Base-by-base conservation (phyloP, 2,329 filamentous ascomycete genomes). In the Golovinomyces cichoracearum region DNA sequence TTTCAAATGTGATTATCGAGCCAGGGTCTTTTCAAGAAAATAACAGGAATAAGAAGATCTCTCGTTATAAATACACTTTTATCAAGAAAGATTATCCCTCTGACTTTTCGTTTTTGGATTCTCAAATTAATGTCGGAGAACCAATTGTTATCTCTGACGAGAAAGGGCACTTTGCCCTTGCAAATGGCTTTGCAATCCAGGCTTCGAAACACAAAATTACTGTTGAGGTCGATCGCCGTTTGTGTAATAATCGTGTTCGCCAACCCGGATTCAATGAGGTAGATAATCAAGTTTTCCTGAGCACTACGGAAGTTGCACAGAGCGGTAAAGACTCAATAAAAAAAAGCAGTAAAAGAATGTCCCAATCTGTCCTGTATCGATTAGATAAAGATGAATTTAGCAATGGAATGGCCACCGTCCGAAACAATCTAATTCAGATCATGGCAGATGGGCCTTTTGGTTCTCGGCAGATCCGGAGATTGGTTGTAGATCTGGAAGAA, bases 311-410 rank as follows among this genome's bases (percentile, higher is more conserved):
- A 54, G 78, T 92, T 23, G 70, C 68, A 12, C 68, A 68, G 4
- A 71, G 76, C 56, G 73, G 70, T 1, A 68, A 66, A 31, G 64
- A 64, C 0, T 64, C 68, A 22, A 66, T 72, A 31, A 65, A 73
- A 50, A 67, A 70, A 4, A 9, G 19, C 6, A 17, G 26, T n/a
- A 23, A 49, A 27, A 1, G 13, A 25, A 63, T 72, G 37, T 67
- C 65, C 25, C 71, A 67, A 54, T 67, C 69, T 53, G 67, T 69
- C 50, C 66, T 69, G 50, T 98, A 93, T 57, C 80, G 90, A 22
- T 68, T 98, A 3, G 90, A 98, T 64, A 94, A 94, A 61, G 90
- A 98, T 57, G 90, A 98, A 60, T 98, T 98, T 63, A 93, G 84
- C 64, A 95, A 93, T 57, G 90, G 90, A 50, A 93, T 98, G 83